Base-by-base conservation (phyloP, 805 yeast species). In the Kurtzmaniella fragi region DNA sequence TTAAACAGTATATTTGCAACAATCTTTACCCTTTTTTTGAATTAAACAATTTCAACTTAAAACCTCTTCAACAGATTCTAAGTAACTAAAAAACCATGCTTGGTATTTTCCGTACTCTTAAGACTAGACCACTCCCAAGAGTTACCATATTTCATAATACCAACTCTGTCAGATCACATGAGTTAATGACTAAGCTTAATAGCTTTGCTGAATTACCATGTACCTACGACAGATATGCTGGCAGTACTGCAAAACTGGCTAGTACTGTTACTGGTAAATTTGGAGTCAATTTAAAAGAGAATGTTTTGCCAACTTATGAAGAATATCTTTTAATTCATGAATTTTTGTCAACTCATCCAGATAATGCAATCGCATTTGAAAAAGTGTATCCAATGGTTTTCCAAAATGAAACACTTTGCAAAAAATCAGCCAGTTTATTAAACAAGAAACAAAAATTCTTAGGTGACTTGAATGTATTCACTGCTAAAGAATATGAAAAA, bases 341-440 rank as follows among this genome's bases (percentile, higher is more conserved):
- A 28, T 61, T 62, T 45, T 42, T 59, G 17, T 52, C 57, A 30
- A 59, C 62, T 17, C 70, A 64, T 43, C 70, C 70, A 8, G 62
- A 59, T 48, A 63, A 62, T 44, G 46, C 50, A n/a, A 40, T 44
- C 4, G 53, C 57, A 13, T 45, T 60, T 27, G 39, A 45, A n/a
- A 32, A 38, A 9, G 34, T 44, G 13, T 48, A 47, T 37, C 45
- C 46, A 38, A 35, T 49, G 28, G 33, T 45, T 16, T 34, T 34
- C 42, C 27, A 25, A 32, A 35, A 33, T 32, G 10, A 45, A 44
- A 32, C 43, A 39, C n/a, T 46, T 39, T 44, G 47, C 41, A 39
- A 29, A 14, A 20, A 26, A 27, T 32, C 37, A 29, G 37, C 31
- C 10, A 12, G 30, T 17, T 14, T 14, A 33, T 39, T 29, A 31